These are phyloP conservation scores for Ceratocystis variospora DNA, from an alignment of 2,329 filamentous ascomycete species.

Conservation along the genomic window DNA sequence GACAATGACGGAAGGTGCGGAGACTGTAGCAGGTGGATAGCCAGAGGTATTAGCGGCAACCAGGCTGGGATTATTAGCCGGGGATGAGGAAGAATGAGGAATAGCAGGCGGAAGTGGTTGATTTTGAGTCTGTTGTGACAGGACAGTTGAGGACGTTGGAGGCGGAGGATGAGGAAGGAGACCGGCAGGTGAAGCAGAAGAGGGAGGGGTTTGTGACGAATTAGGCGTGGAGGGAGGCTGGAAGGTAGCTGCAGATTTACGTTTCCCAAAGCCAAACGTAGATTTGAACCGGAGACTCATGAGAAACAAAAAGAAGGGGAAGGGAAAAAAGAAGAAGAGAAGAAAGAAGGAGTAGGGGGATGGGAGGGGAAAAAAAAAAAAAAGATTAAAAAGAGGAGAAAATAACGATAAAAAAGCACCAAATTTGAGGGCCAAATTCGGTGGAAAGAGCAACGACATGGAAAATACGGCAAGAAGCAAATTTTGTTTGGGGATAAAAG, in stretches of 20 bases:
- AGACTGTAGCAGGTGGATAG: not conserved
- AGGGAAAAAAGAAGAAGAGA: conserved; percentile 21
- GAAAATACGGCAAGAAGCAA: not conserved
- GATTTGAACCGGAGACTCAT: conserved; percentile 67
- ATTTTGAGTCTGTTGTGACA: not conserved
- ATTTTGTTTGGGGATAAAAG: not conserved
- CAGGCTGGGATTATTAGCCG: conserved; percentile 24
- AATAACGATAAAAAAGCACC: conserved; percentile 16
- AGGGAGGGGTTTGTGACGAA: conserved; percentile 13
- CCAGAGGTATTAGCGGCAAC: conserved; percentile 25
- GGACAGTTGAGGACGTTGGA: not conserved
- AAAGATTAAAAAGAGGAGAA: conserved; percentile 22
- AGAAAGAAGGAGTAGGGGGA: conserved; percentile 23
- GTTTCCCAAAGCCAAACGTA: conserved; percentile 70
- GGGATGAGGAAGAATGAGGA: not conserved
- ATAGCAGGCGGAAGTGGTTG: not conserved
- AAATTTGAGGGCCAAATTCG: conserved; percentile 14
- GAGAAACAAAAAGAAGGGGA: conserved; percentile 26
- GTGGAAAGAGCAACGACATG: not conserved
- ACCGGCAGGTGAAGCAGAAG: conserved; percentile 10
- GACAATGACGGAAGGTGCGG: not conserved
- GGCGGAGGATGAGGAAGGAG: not conserved
- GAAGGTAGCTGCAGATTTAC: conserved; percentile 46
- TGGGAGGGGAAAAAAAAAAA: conserved; percentile 20
- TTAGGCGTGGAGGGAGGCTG: conserved; percentile 24